These are phyloP conservation scores for Penicillium sp. DNA, from an alignment of 2,329 filamentous ascomycete species.

Conservation along the genomic window DNA sequence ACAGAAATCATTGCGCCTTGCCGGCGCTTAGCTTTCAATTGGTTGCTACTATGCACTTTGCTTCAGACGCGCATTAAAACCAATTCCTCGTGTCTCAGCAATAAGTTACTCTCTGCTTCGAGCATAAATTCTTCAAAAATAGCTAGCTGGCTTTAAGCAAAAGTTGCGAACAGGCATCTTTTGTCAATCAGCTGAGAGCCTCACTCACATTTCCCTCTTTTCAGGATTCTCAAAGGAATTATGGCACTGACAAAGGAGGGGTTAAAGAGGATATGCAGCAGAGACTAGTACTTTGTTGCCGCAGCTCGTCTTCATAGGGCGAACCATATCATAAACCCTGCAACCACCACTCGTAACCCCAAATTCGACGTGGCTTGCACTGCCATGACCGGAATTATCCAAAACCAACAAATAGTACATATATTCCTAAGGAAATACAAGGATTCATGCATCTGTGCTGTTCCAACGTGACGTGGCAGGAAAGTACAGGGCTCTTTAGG, in stretches of 20 bases:
- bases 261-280: no score
- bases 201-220: no score
- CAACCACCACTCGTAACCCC: neutral
- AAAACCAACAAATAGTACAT: neutral
- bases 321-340: slow-evolving; percentile 2
- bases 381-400: neutral
- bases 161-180: no score
- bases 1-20: neutral
- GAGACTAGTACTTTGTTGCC: neutral
- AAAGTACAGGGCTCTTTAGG: neutral
- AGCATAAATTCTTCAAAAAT: no score
- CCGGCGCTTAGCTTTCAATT: neutral
- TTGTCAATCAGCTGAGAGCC: no score
- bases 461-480: neutral
- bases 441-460: neutral
- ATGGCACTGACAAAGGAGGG: no score
- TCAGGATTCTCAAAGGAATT: no score
- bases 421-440: neutral
- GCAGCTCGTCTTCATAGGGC: neutral
- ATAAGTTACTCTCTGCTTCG: neutral
- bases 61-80: neutral
- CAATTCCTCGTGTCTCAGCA: neutral
- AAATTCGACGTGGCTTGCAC: neutral
- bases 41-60: neutral
- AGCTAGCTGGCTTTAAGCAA: no score